Conservation (phyloP, 1,284 basidiomycete genomes). For the Leccinum subrobustum region DNA sequence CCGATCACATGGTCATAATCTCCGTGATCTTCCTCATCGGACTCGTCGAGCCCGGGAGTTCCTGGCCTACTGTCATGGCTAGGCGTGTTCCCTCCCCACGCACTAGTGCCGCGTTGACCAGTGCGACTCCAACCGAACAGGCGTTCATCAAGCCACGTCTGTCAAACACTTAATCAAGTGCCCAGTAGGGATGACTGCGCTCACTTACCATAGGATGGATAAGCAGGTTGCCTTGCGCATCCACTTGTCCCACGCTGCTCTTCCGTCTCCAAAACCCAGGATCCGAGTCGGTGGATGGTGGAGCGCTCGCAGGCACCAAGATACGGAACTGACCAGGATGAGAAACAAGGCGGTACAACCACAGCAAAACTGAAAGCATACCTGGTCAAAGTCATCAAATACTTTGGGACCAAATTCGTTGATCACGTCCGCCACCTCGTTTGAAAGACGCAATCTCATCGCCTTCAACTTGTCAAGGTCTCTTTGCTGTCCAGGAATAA, state of each 20-base stretch:
- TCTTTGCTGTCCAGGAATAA: constrained; percentile 89
- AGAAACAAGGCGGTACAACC: constrained; percentile 1
- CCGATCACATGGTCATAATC: constrained; percentile 80
- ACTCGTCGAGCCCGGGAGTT: constrained; percentile 69
- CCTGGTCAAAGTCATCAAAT: constrained; percentile 88
- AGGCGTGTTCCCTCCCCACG: constrained; percentile 61
- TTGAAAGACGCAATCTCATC: constrained; percentile 78
- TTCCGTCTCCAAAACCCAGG: constrained; percentile 73
- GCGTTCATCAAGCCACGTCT: constrained; percentile 91
- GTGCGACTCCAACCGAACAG: constrained; percentile 90
- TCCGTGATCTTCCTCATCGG: constrained; percentile 76
- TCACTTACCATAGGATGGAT: constrained; percentile 73
- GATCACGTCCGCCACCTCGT: constrained; percentile 88
- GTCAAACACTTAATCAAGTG: not conserved
- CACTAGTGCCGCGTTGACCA: constrained; percentile 67
- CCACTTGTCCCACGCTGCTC: constrained; percentile 71
- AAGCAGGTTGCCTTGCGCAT: constrained; percentile 75
- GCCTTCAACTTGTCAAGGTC: constrained; percentile 80
- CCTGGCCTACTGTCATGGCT: constrained; percentile 63
- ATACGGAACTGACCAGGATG: constrained; percentile 64
- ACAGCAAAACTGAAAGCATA: constrained; percentile 34
- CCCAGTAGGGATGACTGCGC: not conserved
- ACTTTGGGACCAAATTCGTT: constrained; percentile 88
- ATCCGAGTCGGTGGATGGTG: constrained; percentile 56
- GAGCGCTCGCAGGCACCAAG: constrained; percentile 78